Conservation (phyloP, 805 yeast genomes). For the Kodamaea lidongshanica region DNA sequence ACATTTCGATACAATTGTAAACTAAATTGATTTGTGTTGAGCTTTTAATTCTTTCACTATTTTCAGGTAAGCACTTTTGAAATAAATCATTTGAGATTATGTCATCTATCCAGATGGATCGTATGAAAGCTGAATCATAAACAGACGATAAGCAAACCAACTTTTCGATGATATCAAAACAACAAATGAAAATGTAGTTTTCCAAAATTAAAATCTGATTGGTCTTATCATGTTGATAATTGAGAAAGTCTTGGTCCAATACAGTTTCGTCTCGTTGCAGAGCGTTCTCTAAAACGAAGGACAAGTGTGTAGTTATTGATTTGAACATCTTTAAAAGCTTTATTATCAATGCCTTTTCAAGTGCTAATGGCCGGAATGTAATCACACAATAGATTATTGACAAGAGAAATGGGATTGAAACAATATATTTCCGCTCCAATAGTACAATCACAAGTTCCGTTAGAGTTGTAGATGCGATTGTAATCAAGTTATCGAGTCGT, state of each 20-base stretch:
- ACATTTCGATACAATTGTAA: constrained; percentile 47
- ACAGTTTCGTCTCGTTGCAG: constrained; percentile 8
- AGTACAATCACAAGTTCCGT: constrained; percentile 25
- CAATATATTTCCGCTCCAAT: constrained; percentile 17
- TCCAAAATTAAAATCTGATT: constrained; percentile 36
- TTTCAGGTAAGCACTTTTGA: constrained; percentile 40
- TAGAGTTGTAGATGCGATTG: constrained; percentile 28
- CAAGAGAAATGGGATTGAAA: constrained; percentile 55
- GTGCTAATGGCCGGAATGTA: constrained; percentile 58
- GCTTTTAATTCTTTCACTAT: constrained; percentile 37
- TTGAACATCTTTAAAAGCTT: constrained; percentile 13
- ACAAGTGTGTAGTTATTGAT: constrained; percentile 14
- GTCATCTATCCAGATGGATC: constrained; percentile 23
- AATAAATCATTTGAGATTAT: constrained; percentile 27
- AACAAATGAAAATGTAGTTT: constrained; percentile 42
- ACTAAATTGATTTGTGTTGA: constrained; percentile 44
- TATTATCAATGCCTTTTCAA: constrained; percentile 29
- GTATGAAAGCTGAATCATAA: constrained; percentile 17
- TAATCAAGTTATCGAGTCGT: constrained; percentile 45
- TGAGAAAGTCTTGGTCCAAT: constrained; percentile 25
- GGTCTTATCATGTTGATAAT: constrained; percentile 23
- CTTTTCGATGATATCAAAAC: constrained; percentile 53
- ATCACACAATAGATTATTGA: constrained; percentile 51
- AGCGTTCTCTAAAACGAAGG: constrained; percentile 23
- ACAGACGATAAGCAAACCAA: constrained; percentile 26